Percentiles rank a stretch among this genome's conserved stretches.
Evolutionary conservation across 2,329 filamentous ascomycete genomes (phyloP).

Genomic region (Microdochium paspali): DNA sequence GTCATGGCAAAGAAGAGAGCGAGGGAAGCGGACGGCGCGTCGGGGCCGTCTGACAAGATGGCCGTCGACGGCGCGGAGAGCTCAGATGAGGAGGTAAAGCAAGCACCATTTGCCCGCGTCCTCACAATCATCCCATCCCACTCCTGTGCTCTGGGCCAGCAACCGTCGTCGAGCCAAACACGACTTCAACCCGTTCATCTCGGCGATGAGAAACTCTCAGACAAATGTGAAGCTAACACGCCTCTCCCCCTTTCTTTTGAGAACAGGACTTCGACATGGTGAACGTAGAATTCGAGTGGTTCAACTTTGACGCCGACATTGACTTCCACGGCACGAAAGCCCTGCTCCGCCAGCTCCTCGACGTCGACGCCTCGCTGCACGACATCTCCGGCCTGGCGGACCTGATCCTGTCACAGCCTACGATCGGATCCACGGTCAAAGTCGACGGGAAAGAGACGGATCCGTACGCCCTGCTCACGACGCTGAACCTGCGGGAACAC

Average conservation of each 20-base stretch:
- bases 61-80: constrained; percentile 34
- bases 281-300: constrained; percentile 97
- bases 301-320: constrained; percentile 80
- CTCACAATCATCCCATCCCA: neutral
- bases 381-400: constrained; percentile 82
- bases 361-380: constrained; percentile 76
- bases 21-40: constrained; percentile 34
- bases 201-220: too few relatives aligned
- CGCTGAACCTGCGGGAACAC: constrained; percentile 74
- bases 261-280: constrained; percentile 78
- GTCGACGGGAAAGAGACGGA: constrained; percentile 92
- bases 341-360: constrained; percentile 83
- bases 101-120: neutral
- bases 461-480: constrained; percentile 85
- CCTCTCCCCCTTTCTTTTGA: neutral
- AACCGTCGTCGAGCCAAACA: too few relatives aligned
- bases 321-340: constrained; percentile 95
- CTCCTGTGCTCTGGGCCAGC: too few relatives aligned
- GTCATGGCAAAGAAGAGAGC: constrained; percentile 41
- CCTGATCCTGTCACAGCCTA: constrained; percentile 75
- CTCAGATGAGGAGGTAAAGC: constrained; percentile 43
- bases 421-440: constrained; percentile 90
- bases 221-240: constrained; percentile 9
- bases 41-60: constrained; percentile 38
- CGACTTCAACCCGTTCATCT: too few relatives aligned